Conservation (phyloP, 805 yeast genomes). For the Teunomyces tritomae region DNA sequence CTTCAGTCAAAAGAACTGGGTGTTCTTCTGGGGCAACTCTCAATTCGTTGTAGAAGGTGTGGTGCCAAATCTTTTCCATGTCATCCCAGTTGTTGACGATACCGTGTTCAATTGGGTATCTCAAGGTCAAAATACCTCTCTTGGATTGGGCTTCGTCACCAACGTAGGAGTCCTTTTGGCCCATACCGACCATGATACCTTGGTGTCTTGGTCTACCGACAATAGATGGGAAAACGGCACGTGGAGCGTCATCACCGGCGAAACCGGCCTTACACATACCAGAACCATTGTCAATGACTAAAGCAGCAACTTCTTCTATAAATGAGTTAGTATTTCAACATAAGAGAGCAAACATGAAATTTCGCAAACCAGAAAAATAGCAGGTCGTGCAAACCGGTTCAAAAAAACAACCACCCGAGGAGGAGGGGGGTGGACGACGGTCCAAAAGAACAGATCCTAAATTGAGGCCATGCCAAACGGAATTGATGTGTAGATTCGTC, state of each 20-base stretch:
- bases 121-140: slow-evolving; percentile 98
- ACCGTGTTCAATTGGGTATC: slow-evolving; percentile 99
- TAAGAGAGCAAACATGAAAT: slow-evolving; percentile 1
- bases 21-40: slow-evolving; percentile 99
- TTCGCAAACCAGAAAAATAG: neutral
- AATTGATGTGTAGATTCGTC: neutral
- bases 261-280: slow-evolving; percentile 99
- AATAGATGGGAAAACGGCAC: slow-evolving; percentile 99
- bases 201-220: slow-evolving; percentile 99
- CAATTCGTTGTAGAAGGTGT: slow-evolving; percentile 99
- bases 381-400: slow-evolving; percentile 6
- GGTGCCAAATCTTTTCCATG: slow-evolving; percentile 99
- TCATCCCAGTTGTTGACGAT: slow-evolving; percentile 99
- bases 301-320: slow-evolving; percentile 49
- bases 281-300: slow-evolving; percentile 99
- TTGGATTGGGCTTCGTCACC: slow-evolving; percentile 99
- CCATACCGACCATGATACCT: slow-evolving; percentile 99
- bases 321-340: slow-evolving; percentile 26
- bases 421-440: neutral
- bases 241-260: slow-evolving; percentile 99
- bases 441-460: neutral
- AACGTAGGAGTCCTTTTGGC: slow-evolving; percentile 99
- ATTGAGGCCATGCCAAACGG: no score
- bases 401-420: slow-evolving; percentile 1
- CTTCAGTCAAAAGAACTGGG: slow-evolving; percentile 98